Evolutionary conservation across 495 filamentous ascomycete genomes (phyloP).

Genomic region (Aspergillus campestris): DNA sequence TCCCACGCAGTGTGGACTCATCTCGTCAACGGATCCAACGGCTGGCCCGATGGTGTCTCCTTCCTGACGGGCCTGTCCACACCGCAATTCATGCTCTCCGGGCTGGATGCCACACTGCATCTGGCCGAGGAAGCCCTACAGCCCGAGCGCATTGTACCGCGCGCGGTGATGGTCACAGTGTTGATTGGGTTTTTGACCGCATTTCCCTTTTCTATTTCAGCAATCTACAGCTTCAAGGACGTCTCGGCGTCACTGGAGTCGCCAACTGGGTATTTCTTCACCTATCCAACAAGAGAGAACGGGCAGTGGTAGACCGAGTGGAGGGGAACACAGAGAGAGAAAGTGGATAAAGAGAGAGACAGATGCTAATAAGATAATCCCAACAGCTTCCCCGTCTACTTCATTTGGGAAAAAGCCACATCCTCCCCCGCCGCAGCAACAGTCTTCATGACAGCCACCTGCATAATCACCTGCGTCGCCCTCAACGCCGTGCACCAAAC

Average conservation of each 20-base stretch:
- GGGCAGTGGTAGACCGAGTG: no score
- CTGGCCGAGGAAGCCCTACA: conserved; percentile 27
- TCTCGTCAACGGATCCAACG: conserved; percentile 24
- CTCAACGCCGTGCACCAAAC: conserved; percentile 31
- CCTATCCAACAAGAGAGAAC: not conserved
- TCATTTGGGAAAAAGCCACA: conserved; percentile 26
- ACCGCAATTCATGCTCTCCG: conserved; percentile 25
- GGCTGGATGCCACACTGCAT: conserved; percentile 28
- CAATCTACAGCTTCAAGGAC: conserved; percentile 22
- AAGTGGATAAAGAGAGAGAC: no score
- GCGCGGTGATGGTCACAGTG: conserved; percentile 22
- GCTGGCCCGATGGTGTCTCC: conserved; percentile 23
- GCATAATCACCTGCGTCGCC: conserved; percentile 21
- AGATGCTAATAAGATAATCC: conserved; percentile 6
- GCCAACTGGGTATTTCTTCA: conserved; percentile 14
- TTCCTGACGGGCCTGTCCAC: conserved; percentile 30
- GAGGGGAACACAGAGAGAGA: no score
- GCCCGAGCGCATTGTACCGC: conserved; percentile 22
- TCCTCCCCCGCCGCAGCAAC: conserved; percentile 22
- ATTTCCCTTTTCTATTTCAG: conserved; percentile 23
- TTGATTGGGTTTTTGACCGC: conserved; percentile 24
- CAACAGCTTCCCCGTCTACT: conserved; percentile 20
- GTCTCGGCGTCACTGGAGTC: conserved; percentile 13
- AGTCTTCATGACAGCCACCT: conserved; percentile 21
- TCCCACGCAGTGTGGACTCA: conserved; percentile 16